phyloP scores from a whole-genome alignment of 2,329 filamentous ascomycete species.

The Raffaelea albimanens region DNA sequence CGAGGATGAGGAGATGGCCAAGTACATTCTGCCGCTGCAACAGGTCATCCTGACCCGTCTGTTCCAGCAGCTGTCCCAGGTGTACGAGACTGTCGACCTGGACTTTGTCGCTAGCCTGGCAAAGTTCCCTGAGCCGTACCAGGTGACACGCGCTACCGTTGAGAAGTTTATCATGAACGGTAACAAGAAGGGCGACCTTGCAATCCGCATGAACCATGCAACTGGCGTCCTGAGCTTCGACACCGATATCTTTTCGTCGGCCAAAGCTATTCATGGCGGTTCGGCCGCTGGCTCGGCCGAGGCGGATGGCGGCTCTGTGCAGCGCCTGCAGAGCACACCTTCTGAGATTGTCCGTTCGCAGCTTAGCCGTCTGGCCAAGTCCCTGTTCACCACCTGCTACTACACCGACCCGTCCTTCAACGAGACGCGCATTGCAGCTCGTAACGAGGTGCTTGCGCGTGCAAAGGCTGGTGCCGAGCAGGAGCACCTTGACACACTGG shows the following conservation, averaged over 20 bases:
- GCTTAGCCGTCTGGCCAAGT: constrained; percentile 81
- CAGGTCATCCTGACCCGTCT: constrained; percentile 97
- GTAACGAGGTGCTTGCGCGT: constrained; percentile 68
- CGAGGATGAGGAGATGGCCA: constrained; percentile 89
- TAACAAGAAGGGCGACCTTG: constrained; percentile 98
- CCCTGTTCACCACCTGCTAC: constrained; percentile 86
- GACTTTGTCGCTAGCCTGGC: constrained; percentile 89
- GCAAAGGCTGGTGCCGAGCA: constrained; percentile 83
- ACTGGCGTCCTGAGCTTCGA: constrained; percentile 95
- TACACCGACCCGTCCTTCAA: constrained; percentile 90
- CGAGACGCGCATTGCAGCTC: constrained; percentile 68
- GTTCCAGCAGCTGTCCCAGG: constrained; percentile 97
- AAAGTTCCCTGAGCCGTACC: constrained; percentile 92
- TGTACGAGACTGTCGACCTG: constrained; percentile 96
- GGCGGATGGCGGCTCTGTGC: constrained; percentile 71
- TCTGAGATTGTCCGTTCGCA: constrained; percentile 96
- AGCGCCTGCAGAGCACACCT: constrained; percentile 93
- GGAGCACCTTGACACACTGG: constrained; percentile 78
- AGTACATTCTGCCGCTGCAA: constrained; percentile 90
- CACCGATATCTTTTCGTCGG: constrained; percentile 94
- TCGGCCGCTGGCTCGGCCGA: constrained; percentile 82
- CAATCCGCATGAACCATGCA: constrained; percentile 92
- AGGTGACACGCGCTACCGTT: constrained; percentile 81
- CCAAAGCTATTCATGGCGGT: constrained; percentile 82
- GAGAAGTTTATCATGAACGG: constrained; percentile 99